These are phyloP conservation scores for Ceratocystis alfenasii DNA, from an alignment of 2,329 filamentous ascomycete genomes.

Conservation along the genomic window DNA sequence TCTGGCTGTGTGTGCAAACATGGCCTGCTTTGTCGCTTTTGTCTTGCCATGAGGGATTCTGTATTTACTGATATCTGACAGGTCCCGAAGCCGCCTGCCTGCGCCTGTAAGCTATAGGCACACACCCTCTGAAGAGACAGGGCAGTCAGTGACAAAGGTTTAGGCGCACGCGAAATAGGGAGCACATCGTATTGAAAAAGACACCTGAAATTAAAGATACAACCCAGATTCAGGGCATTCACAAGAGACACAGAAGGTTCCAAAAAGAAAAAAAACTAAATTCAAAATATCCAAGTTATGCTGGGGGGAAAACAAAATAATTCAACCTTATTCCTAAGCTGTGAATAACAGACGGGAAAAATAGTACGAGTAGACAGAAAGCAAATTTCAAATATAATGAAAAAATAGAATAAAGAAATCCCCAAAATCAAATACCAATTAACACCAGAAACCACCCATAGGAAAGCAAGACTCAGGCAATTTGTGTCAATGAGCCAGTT, in stretches of 20 bases:
- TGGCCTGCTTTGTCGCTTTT: neutral
- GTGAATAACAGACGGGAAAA: neutral
- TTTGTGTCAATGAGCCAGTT: neutral
- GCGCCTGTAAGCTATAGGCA: neutral
- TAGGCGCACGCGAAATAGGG: neutral
- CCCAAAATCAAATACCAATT: constrained; percentile 7
- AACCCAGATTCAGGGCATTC: neutral
- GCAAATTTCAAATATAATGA: constrained; percentile 4
- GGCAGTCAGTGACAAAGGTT: neutral
- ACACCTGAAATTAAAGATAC: neutral
- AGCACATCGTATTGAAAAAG: neutral
- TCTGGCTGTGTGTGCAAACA: neutral
- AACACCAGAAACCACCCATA: constrained; percentile 4
- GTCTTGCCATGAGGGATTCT: neutral
- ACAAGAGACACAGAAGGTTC: neutral
- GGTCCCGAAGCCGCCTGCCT: neutral
- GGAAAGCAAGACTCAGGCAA: constrained; percentile 7
- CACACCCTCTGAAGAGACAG: neutral
- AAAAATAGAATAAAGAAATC: constrained; percentile 5
- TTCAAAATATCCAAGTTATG: neutral
- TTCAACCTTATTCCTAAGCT: neutral
- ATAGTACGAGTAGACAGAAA: neutral
- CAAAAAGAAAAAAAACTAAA: constrained; percentile 3
- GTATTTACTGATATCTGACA: constrained; percentile 1
- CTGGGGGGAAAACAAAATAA: neutral